Evolutionary conservation across 805 yeast genomes (phyloP), one percentile per base, ranked within the genome.

Genomic region (Schwanniomyces polymorphus): DNA sequence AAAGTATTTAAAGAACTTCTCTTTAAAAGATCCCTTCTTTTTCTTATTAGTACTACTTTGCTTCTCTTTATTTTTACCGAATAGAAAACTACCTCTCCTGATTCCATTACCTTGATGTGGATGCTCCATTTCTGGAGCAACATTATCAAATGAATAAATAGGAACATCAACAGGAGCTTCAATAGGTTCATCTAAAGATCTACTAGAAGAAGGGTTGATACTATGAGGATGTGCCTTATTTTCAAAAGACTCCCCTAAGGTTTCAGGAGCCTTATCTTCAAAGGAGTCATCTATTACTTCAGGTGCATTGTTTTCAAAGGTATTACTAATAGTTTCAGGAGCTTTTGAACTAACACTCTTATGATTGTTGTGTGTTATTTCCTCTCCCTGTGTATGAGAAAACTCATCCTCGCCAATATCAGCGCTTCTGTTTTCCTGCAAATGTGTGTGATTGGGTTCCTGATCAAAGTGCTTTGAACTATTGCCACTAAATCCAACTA

Each of bases 1-100:
- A 44, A 70, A 70, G 43, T 63, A 65, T 50, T 68, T 70, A 53
- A 60, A 60, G 10, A 61, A 43, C 38, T 50, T 60, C 16, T 51
- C 55, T 34, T 54, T 60, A 28, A 61, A 56, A 41, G 54, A 58
- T 10, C 53, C 51, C n/a, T 51, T 49, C 37, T 51, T 50, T 18
- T 49, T 42, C 42, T 38, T 43, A 27, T 11, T 38, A 16, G 34
- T 12, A n/a, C 39, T 38, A 11, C 17, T 31, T 14, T 31, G 35
- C 9, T 31, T 31, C 35, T 31, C 17, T 10, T 31, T 31, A 12
- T 14, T 14, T 31, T 14, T 31, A 31, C 35, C 21, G 21, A 31
- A 31, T 14, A 18, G 35, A 14, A 16, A 31, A 16, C 35, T 16
- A 16, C 17, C 17, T 14, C 35, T 31, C 14, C 21, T 31, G 7